Percentiles rank a stretch among this genome's conserved stretches.
These are phyloP conservation scores for Porphyridium purpureum DNA, from an alignment of 23 red algal species.

Conservation along the genomic window DNA sequence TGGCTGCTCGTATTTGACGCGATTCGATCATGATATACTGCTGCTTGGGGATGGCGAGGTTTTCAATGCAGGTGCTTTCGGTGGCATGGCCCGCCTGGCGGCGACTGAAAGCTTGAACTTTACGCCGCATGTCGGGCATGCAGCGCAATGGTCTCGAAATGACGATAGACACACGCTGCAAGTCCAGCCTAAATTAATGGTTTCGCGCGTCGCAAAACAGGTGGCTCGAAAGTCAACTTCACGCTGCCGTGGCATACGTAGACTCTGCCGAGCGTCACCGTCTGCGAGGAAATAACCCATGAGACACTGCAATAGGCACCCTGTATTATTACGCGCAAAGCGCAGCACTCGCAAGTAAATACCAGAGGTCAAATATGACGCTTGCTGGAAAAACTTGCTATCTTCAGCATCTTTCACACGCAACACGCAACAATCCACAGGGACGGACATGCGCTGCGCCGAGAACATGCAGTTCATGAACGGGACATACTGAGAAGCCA, in stretches of 20 bases:
- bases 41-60: no score
- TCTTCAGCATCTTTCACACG: neutral
- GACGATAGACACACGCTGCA: constrained; percentile 59
- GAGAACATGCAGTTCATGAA: constrained; percentile 60
- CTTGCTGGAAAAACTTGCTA: constrained; percentile 60
- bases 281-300: constrained; percentile 39
- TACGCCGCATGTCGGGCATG: constrained; percentile 43
- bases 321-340: neutral
- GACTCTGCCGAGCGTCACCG: constrained; percentile 16
- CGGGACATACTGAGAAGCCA: constrained; percentile 30
- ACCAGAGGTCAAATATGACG: constrained; percentile 43
- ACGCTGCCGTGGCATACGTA: constrained; percentile 29
- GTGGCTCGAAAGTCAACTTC: constrained; percentile 70
- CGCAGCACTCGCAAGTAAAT: constrained; percentile 25
- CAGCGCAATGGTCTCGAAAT: constrained; percentile 19
- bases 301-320: constrained; percentile 18
- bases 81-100: no score
- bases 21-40: no score
- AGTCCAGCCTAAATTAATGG: constrained; percentile 43
- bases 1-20: no score
- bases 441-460: constrained; percentile 29
- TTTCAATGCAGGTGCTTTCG: no score
- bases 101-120: no score
- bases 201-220: constrained; percentile 42
- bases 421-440: constrained; percentile 30